Evolutionary conservation across 805 yeast genomes (phyloP).

Genomic region (Kodamaea leandrae): DNA sequence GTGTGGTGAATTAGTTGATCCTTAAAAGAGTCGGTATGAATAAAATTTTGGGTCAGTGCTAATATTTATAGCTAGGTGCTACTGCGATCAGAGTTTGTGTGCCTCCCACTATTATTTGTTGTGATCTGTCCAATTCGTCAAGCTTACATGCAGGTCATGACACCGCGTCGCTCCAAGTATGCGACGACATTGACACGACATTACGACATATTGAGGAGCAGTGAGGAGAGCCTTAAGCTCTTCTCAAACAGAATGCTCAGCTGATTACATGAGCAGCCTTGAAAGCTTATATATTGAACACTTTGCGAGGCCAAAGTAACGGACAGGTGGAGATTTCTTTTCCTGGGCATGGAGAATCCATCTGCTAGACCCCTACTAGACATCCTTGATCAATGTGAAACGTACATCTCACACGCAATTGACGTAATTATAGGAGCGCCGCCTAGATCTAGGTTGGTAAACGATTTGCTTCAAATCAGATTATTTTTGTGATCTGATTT

Average conservation of each 20-base stretch:
- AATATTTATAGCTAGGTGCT: constrained; percentile 1
- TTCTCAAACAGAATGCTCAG: too few species aligned
- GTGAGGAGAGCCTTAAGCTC: too few species aligned
- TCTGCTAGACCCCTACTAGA: too few species aligned
- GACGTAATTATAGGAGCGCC: too few species aligned
- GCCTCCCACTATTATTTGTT: constrained; percentile 9
- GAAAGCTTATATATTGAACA: too few species aligned
- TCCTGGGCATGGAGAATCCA: too few species aligned
- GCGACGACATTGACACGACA: neutral
- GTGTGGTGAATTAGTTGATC: constrained; percentile 1
- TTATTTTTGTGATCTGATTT: neutral
- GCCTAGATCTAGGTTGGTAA: neutral
- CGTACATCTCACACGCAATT: too few species aligned
- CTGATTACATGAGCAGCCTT: too few species aligned
- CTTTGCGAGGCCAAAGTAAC: too few species aligned
- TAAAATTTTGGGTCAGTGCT: constrained; percentile 1
- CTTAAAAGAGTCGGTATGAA: constrained; percentile 1
- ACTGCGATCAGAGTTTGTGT: constrained; percentile 3
- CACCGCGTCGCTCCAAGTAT: neutral
- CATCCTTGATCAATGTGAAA: too few species aligned
- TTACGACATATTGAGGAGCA: too few species aligned
- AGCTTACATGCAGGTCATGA: constrained; percentile 3
- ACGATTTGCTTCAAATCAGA: neutral
- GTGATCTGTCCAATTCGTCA: constrained; percentile 14
- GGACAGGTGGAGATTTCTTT: too few species aligned